A percentile compares a stretch with the other conserved stretches of the same genome.
phyloP scores from a whole-genome alignment of 1,284 basidiomycete species.

The Nidula niveotomentosa region DNA sequence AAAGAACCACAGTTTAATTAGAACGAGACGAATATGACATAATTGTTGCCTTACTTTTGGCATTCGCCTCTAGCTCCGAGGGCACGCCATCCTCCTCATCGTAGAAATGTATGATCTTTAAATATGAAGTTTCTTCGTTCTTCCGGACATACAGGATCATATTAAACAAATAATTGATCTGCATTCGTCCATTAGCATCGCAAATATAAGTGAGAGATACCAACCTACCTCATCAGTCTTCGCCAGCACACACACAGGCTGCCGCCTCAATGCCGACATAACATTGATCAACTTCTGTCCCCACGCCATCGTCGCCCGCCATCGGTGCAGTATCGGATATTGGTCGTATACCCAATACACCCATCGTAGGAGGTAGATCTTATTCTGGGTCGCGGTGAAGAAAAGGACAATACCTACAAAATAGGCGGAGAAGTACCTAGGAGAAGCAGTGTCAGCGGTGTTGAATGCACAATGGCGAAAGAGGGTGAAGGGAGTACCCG shows the following conservation, averaged over 20 bases:
- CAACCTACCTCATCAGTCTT: slow-evolving; percentile 60
- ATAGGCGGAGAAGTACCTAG: slow-evolving; percentile 65
- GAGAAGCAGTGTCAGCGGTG: background rate
- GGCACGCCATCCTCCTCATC: slow-evolving; percentile 48
- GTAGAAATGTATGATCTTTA: slow-evolving; percentile 69
- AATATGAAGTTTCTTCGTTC: slow-evolving; percentile 66
- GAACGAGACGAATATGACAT: background rate
- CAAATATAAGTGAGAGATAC: background rate
- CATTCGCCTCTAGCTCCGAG: slow-evolving; percentile 62
- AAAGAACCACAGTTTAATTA: slow-evolving; percentile 4
- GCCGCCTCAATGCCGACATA: slow-evolving; percentile 46
- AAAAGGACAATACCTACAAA: slow-evolving; percentile 46
- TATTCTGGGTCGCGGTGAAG: slow-evolving; percentile 51
- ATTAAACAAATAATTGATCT: slow-evolving; percentile 64
- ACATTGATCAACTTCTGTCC: slow-evolving; percentile 37
- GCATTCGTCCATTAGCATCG: background rate
- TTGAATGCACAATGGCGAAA: slow-evolving; percentile 2
- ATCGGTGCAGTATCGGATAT: slow-evolving; percentile 41
- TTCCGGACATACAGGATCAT: slow-evolving; percentile 63
- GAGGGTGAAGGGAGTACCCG: slow-evolving; percentile 37
- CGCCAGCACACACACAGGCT: slow-evolving; percentile 58
- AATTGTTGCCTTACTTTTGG: slow-evolving; percentile 42
- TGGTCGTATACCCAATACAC: slow-evolving; percentile 68
- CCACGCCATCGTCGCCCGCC: slow-evolving; percentile 36
- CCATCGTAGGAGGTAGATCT: slow-evolving; percentile 49